phyloP scores from a whole-genome alignment of 108 stramenopile genomes.

The Epipyxis sp. region DNA sequence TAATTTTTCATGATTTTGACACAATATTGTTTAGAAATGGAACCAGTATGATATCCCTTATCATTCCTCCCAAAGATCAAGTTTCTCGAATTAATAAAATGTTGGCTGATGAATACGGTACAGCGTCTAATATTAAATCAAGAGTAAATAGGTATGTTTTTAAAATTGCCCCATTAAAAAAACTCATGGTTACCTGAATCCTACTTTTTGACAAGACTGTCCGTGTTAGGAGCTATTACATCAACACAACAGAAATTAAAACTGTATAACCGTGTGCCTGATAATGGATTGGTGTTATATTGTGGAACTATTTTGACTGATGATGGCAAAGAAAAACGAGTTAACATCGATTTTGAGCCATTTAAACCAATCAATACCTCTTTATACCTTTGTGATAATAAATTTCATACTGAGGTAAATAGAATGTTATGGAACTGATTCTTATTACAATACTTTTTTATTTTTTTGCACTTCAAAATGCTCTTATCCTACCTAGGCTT shows the following conservation, averaged over 20 bases:
- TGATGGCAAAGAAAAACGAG: constrained; percentile 95
- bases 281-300: constrained; percentile 94
- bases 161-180: not conserved
- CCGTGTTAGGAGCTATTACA: constrained; percentile 94
- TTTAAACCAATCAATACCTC: constrained; percentile 99
- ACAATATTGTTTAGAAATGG: constrained; percentile 74
- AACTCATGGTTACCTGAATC: not conserved
- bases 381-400: constrained; percentile 97
- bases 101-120: constrained; percentile 97
- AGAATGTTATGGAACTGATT: no score
- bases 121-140: constrained; percentile 97
- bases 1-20: not conserved
- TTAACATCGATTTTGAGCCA: constrained; percentile 95
- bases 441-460: not conserved
- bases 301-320: constrained; percentile 97
- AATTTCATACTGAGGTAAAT: constrained; percentile 93
- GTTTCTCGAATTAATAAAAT: constrained; percentile 84
- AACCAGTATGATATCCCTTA: constrained; percentile 97
- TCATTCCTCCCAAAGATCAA: constrained; percentile 95
- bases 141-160: constrained; percentile 69
- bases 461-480: no score
- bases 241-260: constrained; percentile 97
- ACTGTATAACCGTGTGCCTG: constrained; percentile 87
- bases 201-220: constrained; percentile 53
- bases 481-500: no score